These are phyloP conservation scores for Clonostachys byssicola DNA, from an alignment of 2,329 filamentous ascomycete genomes.

Conservation along the genomic window DNA sequence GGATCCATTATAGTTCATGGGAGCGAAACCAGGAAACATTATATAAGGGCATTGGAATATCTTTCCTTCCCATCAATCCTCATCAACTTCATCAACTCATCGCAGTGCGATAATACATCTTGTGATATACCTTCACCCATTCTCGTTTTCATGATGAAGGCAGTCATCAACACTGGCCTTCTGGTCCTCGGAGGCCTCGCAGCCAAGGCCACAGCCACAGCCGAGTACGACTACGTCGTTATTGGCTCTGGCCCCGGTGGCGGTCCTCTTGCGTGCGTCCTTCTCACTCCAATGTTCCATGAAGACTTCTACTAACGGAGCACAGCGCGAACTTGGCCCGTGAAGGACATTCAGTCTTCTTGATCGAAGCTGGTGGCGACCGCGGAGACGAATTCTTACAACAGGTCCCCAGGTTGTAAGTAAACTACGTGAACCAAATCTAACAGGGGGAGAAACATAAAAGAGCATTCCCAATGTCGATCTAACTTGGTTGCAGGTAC, in stretches of 20 bases:
- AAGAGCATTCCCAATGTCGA: too few relatives aligned
- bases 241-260: constrained; percentile 53
- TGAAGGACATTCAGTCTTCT: constrained; percentile 48
- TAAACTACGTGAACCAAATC: background rate
- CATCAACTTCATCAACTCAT: too few relatives aligned
- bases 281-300: background rate
- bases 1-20: too few relatives aligned
- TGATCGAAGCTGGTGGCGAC: constrained; percentile 54
- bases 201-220: background rate
- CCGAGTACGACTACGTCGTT: constrained; percentile 52
- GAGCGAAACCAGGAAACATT: too few relatives aligned
- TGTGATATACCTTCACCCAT: too few relatives aligned
- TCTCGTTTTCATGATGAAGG: too few relatives aligned
- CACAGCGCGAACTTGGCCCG: constrained; percentile 41
- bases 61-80: too few relatives aligned
- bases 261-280: constrained; percentile 37
- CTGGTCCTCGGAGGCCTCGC: background rate
- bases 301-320: background rate
- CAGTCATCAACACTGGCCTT: too few relatives aligned
- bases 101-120: too few relatives aligned
- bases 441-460: background rate
- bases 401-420: constrained; percentile 7
- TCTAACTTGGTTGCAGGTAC: background rate
- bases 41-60: too few relatives aligned
- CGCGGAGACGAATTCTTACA: constrained; percentile 24